Conservation (phyloP, 148 eudicot species). For the Persicaria tinctoria region DNA sequence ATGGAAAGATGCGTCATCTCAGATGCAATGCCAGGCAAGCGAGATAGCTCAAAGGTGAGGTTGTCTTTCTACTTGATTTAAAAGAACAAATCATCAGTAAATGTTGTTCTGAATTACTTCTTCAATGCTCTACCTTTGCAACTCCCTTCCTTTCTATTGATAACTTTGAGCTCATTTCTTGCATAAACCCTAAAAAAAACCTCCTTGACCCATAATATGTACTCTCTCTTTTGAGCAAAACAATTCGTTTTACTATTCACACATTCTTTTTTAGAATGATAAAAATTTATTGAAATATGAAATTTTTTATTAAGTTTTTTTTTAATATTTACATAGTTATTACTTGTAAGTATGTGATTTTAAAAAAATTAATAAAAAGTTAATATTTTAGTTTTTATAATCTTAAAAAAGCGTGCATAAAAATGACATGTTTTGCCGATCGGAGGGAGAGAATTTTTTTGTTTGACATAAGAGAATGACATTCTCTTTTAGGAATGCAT, state of each 20-base stretch:
- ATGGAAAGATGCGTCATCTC: slow-evolving; percentile 46
- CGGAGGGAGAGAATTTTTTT: neutral
- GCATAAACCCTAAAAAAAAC: neutral
- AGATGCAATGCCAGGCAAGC: slow-evolving; percentile 35
- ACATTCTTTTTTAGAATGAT: too few relatives aligned
- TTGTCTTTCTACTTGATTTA: neutral
- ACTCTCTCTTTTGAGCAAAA: too few relatives aligned
- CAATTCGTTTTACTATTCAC: too few relatives aligned
- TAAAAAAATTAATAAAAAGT: too few relatives aligned
- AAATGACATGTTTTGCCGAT: too few relatives aligned
- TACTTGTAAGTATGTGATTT: too few relatives aligned
- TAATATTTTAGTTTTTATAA: too few relatives aligned
- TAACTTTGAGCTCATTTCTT: neutral
- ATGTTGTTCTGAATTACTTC: neutral
- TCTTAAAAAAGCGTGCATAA: too few relatives aligned
- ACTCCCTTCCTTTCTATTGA: neutral
- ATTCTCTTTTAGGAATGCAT: neutral
- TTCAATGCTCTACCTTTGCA: neutral
- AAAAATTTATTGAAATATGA: too few relatives aligned
- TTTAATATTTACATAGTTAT: too few relatives aligned
- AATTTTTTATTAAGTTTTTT: too few relatives aligned
- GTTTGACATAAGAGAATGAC: neutral
- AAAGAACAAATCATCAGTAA: neutral
- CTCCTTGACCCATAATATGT: too few relatives aligned
- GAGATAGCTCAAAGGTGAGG: slow-evolving; percentile 41